These are phyloP conservation scores for Geotrichum phurueaensis DNA, from an alignment of 1,139 yeast genomes.

Conservation along the genomic window DNA sequence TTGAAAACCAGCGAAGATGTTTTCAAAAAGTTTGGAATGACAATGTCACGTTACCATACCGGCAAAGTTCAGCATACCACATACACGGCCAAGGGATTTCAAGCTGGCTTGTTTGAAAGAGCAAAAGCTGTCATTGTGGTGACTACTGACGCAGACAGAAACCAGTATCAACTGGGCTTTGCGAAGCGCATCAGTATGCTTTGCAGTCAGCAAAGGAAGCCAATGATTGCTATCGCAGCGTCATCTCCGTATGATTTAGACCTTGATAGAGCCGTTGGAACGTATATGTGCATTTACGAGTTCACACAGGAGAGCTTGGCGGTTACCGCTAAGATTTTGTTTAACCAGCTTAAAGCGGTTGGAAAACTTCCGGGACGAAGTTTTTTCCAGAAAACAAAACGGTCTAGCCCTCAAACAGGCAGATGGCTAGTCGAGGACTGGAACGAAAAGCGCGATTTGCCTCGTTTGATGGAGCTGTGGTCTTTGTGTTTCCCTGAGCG, in stretches of 20 bases:
- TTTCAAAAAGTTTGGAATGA: constrained; percentile 40
- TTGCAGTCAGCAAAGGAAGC: constrained; percentile 51
- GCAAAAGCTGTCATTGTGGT: constrained; percentile 53
- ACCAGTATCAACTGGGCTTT: constrained; percentile 59
- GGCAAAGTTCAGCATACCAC: constrained; percentile 55
- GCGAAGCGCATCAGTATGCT: constrained; percentile 53
- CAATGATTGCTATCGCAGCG: constrained; percentile 54
- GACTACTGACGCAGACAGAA: constrained; percentile 58
- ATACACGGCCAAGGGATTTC: constrained; percentile 60
- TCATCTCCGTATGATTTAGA: constrained; percentile 61
- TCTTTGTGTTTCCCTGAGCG: constrained; percentile 29
- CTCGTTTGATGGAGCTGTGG: constrained; percentile 43
- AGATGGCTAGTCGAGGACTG: constrained; percentile 62
- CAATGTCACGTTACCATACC: constrained; percentile 27
- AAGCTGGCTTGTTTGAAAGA: constrained; percentile 48
- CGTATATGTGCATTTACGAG: constrained; percentile 58
- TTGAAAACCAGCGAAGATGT: constrained; percentile 53
- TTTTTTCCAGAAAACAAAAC: constrained; percentile 24
- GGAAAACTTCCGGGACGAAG: constrained; percentile 54
- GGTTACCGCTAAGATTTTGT: constrained; percentile 46
- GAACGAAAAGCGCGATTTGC: constrained; percentile 48
- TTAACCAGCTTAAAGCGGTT: constrained; percentile 49
- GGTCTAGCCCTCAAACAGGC: constrained; percentile 23
- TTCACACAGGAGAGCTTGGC: constrained; percentile 50
- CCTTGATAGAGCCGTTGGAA: constrained; percentile 49